These are phyloP conservation scores for Acanthamoeba castellanii DNA, from an alignment of 208 protist genomes.

Conservation along the genomic window DNA sequence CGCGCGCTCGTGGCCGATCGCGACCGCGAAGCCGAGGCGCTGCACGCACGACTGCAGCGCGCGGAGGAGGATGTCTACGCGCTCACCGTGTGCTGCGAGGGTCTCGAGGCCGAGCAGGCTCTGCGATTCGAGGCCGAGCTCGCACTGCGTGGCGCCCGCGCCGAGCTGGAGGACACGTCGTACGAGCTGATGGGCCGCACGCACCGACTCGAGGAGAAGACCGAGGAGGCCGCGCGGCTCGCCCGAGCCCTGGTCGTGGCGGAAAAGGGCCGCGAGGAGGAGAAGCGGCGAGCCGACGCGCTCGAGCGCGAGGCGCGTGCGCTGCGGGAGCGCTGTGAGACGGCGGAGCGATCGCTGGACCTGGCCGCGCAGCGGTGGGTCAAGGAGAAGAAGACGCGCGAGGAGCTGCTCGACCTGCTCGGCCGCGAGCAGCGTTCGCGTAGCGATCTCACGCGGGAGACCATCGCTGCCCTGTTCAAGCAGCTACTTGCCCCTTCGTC, in stretches of 20 bases:
- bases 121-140: constrained; percentile 2
- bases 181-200: constrained; percentile 15
- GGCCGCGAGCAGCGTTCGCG: neutral
- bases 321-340: neutral
- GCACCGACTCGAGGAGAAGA: constrained; percentile 18
- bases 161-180: constrained; percentile 20
- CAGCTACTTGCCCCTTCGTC: neutral
- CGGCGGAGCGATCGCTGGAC: neutral
- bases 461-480: constrained; percentile 11
- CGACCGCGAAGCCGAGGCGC: neutral
- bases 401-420: constrained; percentile 1
- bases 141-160: neutral
- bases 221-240: neutral
- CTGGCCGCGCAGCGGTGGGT: neutral
- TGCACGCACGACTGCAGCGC: neutral
- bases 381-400: constrained; percentile 14
- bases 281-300: neutral
- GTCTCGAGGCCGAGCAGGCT: neutral
- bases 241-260: neutral
- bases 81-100: neutral
- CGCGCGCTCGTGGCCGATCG: neutral
- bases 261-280: neutral
- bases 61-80: neutral
- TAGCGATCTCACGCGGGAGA: neutral
- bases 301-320: constrained; percentile 1